phyloP scores from a whole-genome alignment of 2,329 filamentous ascomycete genomes.

The Ophiostoma piceae region DNA sequence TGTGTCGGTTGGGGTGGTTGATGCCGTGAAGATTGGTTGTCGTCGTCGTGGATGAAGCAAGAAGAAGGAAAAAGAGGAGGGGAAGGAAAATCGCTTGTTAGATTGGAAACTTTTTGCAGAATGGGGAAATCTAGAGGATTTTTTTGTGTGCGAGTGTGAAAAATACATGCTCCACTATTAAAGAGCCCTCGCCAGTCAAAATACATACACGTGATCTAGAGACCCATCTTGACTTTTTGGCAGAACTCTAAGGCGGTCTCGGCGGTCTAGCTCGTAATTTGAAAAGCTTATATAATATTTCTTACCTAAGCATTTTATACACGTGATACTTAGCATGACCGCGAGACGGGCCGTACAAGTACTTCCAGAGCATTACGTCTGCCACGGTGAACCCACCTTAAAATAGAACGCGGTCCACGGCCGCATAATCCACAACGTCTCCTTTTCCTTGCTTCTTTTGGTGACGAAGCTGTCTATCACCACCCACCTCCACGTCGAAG shows the following conservation, averaged over 20 bases:
- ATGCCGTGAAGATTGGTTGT: slow-evolving; percentile 17
- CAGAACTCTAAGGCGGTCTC: background rate
- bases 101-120: slow-evolving; percentile 21
- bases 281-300: background rate
- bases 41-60: slow-evolving; percentile 19
- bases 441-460: background rate
- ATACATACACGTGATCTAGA: background rate
- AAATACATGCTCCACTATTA: slow-evolving; percentile 19
- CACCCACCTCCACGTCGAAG: background rate
- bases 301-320: background rate
- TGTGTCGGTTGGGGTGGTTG: slow-evolving; percentile 22
- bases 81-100: background rate
- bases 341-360: background rate
- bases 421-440: slow-evolving; percentile 15
- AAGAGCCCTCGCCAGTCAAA: slow-evolving; percentile 17
- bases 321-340: background rate
- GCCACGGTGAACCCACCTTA: background rate
- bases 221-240: background rate
- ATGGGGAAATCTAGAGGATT: slow-evolving; percentile 14
- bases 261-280: background rate
- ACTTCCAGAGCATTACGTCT: background rate
- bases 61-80: slow-evolving; percentile 16
- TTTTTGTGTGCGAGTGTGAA: slow-evolving; percentile 19
- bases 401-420: slow-evolving; percentile 9
- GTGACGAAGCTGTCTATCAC: slow-evolving; percentile 11